phyloP scores from a whole-genome alignment of 2,329 filamentous ascomycete species.

The Stachybotrys elegans region DNA sequence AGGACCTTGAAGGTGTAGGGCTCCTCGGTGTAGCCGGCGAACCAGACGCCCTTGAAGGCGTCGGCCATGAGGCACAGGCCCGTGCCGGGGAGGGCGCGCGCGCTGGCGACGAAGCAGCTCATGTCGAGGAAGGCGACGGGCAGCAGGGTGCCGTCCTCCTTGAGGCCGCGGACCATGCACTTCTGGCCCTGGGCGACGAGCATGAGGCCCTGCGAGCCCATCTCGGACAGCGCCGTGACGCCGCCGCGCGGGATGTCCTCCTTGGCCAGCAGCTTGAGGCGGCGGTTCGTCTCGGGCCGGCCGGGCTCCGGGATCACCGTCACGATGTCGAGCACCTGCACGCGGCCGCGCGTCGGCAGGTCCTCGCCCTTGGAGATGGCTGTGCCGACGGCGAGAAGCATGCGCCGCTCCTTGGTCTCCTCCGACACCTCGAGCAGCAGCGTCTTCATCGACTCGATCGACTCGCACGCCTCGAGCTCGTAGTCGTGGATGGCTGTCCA shows the following conservation, averaged over 20 bases:
- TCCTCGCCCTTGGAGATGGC: constrained; percentile 87
- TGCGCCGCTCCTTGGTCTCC: constrained; percentile 77
- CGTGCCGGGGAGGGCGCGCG: constrained; percentile 76
- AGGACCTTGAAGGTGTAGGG: constrained; percentile 94
- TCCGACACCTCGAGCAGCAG: constrained; percentile 88
- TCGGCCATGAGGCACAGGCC: constrained; percentile 86
- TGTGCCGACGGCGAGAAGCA: constrained; percentile 80
- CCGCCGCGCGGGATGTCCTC: constrained; percentile 91
- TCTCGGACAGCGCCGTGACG: constrained; percentile 78
- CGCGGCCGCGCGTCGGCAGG: constrained; percentile 73
- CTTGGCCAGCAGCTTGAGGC: constrained; percentile 77
- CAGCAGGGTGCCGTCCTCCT: constrained; percentile 87
- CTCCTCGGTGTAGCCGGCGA: constrained; percentile 93
- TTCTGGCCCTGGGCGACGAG: constrained; percentile 93
- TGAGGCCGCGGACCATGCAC: constrained; percentile 91
- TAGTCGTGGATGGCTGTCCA: constrained; percentile 76
- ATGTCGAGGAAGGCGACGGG: constrained; percentile 98
- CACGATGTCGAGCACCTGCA: constrained; percentile 90
- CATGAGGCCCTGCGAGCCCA: constrained; percentile 83
- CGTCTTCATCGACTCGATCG: constrained; percentile 75
- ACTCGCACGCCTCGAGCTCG: constrained; percentile 68
- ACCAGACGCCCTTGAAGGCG: constrained; percentile 91
- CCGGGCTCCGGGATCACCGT: constrained; percentile 86
- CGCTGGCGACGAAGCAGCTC: constrained; percentile 85
- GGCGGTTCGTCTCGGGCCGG: constrained; percentile 77